phyloP scores from a whole-genome alignment of 148 eudicot genomes.

The Talinum fruticosum region DNA sequence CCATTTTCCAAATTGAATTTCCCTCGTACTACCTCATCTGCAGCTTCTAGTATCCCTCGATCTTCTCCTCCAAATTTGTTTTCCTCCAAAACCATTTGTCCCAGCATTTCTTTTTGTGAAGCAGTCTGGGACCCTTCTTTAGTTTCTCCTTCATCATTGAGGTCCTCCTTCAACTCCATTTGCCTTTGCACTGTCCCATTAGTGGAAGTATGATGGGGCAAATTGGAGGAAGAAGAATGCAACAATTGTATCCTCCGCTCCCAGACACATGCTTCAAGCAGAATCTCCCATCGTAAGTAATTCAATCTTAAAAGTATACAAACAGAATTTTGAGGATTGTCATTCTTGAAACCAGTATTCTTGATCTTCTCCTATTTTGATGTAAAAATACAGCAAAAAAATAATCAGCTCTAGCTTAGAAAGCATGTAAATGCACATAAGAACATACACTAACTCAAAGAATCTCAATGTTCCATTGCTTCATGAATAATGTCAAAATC shows the following conservation, averaged over 20 bases:
- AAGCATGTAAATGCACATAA: conserved; percentile 2
- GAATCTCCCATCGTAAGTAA: conserved; percentile 53
- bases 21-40: too few relatives aligned
- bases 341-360: conserved; percentile 36
- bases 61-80: conserved; percentile 9
- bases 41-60: conserved; percentile 9
- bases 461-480: neutral
- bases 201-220: conserved; percentile 9
- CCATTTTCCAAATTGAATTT: too few relatives aligned
- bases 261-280: conserved; percentile 81
- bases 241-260: conserved; percentile 63
- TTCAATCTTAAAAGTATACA: conserved; percentile 61
- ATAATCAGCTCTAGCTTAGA: neutral
- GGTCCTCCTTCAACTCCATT: conserved; percentile 13
- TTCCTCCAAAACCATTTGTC: neutral
- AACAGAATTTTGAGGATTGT: conserved; percentile 32
- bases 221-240: conserved; percentile 49
- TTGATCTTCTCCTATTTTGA: conserved; percentile 48
- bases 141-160: conserved; percentile 10
- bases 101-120: neutral
- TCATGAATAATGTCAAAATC: too few relatives aligned
- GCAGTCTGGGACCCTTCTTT: neutral
- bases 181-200: conserved; percentile 12
- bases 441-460: neutral
- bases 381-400: neutral